phyloP scores from a whole-genome alignment of 345 rosid genomes.

The Theobroma cacao region DNA sequence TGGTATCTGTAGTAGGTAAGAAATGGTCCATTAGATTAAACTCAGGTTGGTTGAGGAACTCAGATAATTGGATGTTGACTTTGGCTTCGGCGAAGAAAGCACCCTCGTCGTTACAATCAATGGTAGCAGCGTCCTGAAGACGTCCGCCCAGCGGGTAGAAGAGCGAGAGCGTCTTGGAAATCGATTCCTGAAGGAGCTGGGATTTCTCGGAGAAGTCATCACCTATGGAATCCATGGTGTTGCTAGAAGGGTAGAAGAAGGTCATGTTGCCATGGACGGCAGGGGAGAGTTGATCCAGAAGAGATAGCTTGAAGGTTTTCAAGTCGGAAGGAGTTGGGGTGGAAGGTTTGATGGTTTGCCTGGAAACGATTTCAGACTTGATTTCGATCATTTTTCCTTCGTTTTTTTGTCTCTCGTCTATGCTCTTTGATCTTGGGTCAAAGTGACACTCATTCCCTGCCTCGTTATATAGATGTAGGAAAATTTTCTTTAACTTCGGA shows the following conservation, averaged over 20 bases:
- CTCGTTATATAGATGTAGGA: too few species aligned
- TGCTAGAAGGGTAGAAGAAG: constrained; percentile 20
- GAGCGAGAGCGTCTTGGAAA: constrained; percentile 15
- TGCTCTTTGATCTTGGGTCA: neutral
- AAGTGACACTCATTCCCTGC: neutral
- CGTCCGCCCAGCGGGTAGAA: constrained; percentile 26
- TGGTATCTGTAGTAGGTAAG: neutral
- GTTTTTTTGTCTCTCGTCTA: neutral
- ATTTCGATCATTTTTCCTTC: constrained; percentile 1
- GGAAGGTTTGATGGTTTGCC: constrained; percentile 13
- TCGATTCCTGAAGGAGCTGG: constrained; percentile 13
- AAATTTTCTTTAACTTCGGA: too few species aligned
- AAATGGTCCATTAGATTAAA: neutral
- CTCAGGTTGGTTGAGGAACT: constrained; percentile 5
- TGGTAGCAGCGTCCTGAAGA: neutral
- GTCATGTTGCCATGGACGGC: constrained; percentile 15
- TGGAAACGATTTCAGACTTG: constrained; percentile 5
- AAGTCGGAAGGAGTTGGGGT: constrained; percentile 11
- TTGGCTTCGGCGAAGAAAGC: constrained; percentile 18
- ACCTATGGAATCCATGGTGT: neutral
- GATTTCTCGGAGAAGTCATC: constrained; percentile 2
- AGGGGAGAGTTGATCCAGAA: constrained; percentile 22
- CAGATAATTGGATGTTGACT: neutral
- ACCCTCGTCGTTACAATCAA: constrained; percentile 31
- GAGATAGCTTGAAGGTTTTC: constrained; percentile 21